Evolutionary conservation across 176 grass and related monocot genomes (phyloP), one percentile per base, ranked within the genome.

Genomic region (Phoenix dactylifera): DNA sequence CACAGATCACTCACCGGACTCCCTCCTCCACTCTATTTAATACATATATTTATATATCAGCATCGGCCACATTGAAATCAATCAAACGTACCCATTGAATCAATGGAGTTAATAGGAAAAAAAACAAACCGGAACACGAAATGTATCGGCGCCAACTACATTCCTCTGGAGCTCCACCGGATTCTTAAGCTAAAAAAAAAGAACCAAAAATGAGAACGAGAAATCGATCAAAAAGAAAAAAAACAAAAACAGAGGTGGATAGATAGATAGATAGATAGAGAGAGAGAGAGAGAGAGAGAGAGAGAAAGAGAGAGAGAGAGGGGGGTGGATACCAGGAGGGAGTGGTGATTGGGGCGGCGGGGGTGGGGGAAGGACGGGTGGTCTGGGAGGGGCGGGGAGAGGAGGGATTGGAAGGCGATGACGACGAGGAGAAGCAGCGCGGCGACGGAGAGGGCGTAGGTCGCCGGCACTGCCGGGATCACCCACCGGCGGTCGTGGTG

Each of bases 301-400:
- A 14, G 18, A 56, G 49, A 60, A 58, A 28, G 66, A 48, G 17
- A 72, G n/a, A n/a, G n/a, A n/a, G n/a, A n/a, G n/a, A n/a, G n/a
- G n/a, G 71, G 61, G 19, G 64, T 7, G 61, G 57, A 56, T 58
- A 61, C 59, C 63, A 18, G 22, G 59, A 52, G 44, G 25, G 14
- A 32, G 52, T 12, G 49, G 18, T 61, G 71, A 50, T 77, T 77
- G 74, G 72, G 73, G 59, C 59, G 53, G 62, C 64, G 76, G 66
- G 69, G 54, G 49, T 67, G 66, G 19, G 80, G 59, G 62, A 86
- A 12, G 49, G 60, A 63, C 17, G 83, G 83, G 60, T 94, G 80
- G 70, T 94, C 89, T 7, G 64, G 69, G 56, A 88, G 55, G 4
- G 81, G 89, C 2, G 84, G 89, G 16, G 89, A 77, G 22, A 82